Base-by-base conservation (phyloP, 2,329 filamentous ascomycete genomes). In the Monosporascus sp. region DNA sequence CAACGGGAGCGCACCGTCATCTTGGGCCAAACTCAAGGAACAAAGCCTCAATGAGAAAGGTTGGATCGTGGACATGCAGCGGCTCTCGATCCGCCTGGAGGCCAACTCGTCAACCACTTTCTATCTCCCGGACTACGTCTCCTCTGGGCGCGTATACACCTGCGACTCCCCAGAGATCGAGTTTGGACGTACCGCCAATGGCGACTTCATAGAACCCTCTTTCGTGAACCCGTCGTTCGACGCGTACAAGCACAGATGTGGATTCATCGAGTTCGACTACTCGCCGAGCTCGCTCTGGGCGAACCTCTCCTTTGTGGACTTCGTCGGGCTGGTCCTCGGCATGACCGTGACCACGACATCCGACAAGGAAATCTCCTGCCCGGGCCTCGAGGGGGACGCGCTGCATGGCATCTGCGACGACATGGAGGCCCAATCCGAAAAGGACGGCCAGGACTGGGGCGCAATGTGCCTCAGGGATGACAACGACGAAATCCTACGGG, bases 371-470 rank as follows among this genome's bases (percentile, higher is more conserved):
- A 27, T n/a, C 43, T 67, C 66, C 3, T 68, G 74, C 50, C 65
- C 69, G 31, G 83, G 84, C 2, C 74, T 85, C 63, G 68, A 71
- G 1, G 52, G 73, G 2, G 68, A 78, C 55, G 82, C 81, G 0
- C 70, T 85, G 7, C 68, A 74, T 26, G 74, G 67, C n/a, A 69
- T 86, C 37, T 77, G 76, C 58, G 65, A 70, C n/a, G 76, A 71
- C 2, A 68, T 86, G 5, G 66, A 65, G 26, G 71, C 72, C 1
- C 82, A 85, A 62, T 71, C 77, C 7, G 58, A 67, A 7, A 65
- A 65, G 17, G 82, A 85, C 57, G 72, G 74, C 3, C 70, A 74
- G 9, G 71, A 72, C 8, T 86, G 83, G 83, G 72, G 77, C 54
- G 68, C 78, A 40, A 70, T 84, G 38, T 45, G 67, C 55, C 55